These are phyloP conservation scores for Yamadazyma laniorum DNA, from an alignment of 805 yeast species.

Conservation along the genomic window DNA sequence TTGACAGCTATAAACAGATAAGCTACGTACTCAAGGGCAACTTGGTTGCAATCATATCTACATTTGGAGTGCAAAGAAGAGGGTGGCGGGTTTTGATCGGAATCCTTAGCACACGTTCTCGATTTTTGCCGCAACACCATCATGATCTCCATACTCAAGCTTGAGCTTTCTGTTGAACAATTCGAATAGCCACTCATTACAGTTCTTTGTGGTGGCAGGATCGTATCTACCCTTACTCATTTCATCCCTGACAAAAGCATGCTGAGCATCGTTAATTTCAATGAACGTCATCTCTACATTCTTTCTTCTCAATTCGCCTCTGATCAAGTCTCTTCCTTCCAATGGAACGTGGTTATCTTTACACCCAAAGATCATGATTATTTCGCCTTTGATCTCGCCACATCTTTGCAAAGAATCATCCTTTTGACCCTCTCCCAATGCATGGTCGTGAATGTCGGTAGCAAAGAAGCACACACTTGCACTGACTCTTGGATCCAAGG, in stretches of 20 bases:
- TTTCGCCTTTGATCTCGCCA: constrained; percentile 55
- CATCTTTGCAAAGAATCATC: constrained; percentile 66
- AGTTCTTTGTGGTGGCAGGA: constrained; percentile 67
- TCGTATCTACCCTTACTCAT: constrained; percentile 78
- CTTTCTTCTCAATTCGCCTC: constrained; percentile 56
- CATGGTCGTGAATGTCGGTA: constrained; percentile 71
- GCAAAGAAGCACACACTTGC: constrained; percentile 78
- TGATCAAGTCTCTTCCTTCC: constrained; percentile 69
- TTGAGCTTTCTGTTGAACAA: constrained; percentile 67
- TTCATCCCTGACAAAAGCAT: constrained; percentile 80
- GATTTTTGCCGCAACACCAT: constrained; percentile 46
- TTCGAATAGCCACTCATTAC: constrained; percentile 67
- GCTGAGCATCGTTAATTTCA: constrained; percentile 78
- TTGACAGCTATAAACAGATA: no score
- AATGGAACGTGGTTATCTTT: constrained; percentile 79
- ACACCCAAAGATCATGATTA: constrained; percentile 72
- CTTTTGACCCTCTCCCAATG: constrained; percentile 60
- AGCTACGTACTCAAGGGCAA: no score
- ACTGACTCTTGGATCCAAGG: constrained; percentile 59
- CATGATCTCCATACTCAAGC: constrained; percentile 64
- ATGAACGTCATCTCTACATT: constrained; percentile 66
- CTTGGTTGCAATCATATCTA: no score
- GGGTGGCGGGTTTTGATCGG: no score
- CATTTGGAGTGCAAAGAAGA: constrained; percentile 17
- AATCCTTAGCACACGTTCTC: constrained; percentile 62